Conservation (phyloP, 1,284 basidiomycete species). For the Ustilago cynodontis region DNA sequence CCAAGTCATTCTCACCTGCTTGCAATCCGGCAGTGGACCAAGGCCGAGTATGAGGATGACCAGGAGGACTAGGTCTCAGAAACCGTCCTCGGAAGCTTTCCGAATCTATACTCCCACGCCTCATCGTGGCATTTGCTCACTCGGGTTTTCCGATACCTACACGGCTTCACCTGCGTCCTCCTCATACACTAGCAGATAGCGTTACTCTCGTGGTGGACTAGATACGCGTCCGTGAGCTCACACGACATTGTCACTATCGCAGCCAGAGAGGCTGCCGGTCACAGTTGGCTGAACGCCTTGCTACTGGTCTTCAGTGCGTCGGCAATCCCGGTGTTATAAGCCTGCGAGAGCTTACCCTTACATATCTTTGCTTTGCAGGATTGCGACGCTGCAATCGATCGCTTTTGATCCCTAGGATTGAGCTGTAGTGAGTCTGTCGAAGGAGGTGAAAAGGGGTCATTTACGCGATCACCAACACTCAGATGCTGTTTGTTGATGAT, state of each 20-base stretch:
- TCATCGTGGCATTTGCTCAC: not conserved
- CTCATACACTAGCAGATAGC: too few relatives aligned
- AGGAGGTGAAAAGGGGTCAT: not conserved
- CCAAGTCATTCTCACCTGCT: not conserved
- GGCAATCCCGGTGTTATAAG: not conserved
- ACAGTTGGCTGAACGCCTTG: not conserved
- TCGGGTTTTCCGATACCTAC: not conserved
- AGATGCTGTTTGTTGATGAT: not conserved
- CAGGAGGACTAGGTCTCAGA: too few relatives aligned
- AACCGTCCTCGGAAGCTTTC: not conserved
- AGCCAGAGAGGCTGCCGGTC: not conserved
- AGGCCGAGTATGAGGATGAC: too few relatives aligned
- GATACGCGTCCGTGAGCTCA: not conserved
- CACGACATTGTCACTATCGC: not conserved
- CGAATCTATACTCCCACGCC: not conserved
- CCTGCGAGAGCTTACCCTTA: too few relatives aligned
- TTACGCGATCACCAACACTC: conserved; percentile 8
- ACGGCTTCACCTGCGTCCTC: not conserved
- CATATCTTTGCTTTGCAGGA: too few relatives aligned
- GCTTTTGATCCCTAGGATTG: not conserved
- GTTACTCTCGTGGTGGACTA: too few relatives aligned
- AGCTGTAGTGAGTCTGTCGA: too few relatives aligned
- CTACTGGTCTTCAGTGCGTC: not conserved
- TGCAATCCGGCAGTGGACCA: too few relatives aligned
- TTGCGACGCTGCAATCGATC: not conserved